Percentiles rank a stretch among this genome's conserved stretches.
Evolutionary conservation across 352 stramenopile species (phyloP).

Genomic region (Globisporangium spinosum): DNA sequence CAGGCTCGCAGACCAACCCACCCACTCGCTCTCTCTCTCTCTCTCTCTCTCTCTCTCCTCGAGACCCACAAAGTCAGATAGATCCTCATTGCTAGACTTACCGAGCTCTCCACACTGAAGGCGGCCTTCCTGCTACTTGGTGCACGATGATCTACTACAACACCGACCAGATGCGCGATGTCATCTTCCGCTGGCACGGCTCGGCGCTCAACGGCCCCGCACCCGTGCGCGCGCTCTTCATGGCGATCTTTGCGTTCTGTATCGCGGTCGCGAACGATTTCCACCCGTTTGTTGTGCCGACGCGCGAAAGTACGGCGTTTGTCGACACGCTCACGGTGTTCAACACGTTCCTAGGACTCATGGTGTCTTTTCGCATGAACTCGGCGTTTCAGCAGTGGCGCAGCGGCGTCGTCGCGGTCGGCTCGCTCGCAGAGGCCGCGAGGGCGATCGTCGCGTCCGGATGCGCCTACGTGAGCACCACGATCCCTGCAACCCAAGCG

Average conservation of each 20-base stretch:
- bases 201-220: slow-evolving; percentile 72
- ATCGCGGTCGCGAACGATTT: slow-evolving; percentile 50
- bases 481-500: slow-evolving; percentile 23
- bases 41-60: neutral
- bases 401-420: slow-evolving; percentile 58
- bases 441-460: slow-evolving; percentile 68
- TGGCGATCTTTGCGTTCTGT: slow-evolving; percentile 58
- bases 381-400: slow-evolving; percentile 80
- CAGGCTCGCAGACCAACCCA: neutral
- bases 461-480: slow-evolving; percentile 61
- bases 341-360: slow-evolving; percentile 81
- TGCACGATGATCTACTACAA: slow-evolving; percentile 79
- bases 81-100: neutral
- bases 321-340: slow-evolving; percentile 82
- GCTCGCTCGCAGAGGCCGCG: slow-evolving; percentile 54
- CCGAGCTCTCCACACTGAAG: neutral
- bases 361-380: slow-evolving; percentile 78
- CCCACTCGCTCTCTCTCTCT: neutral
- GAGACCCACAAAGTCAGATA: neutral
- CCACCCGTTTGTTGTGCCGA: slow-evolving; percentile 62
- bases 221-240: slow-evolving; percentile 52
- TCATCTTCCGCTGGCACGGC: slow-evolving; percentile 68
- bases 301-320: slow-evolving; percentile 65
- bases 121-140: neutral
- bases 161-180: slow-evolving; percentile 46